A percentile compares a stretch with the other conserved stretches of the same genome.
phyloP scores from a whole-genome alignment of 176 grass and related monocot species.

The Juncus effusus region DNA sequence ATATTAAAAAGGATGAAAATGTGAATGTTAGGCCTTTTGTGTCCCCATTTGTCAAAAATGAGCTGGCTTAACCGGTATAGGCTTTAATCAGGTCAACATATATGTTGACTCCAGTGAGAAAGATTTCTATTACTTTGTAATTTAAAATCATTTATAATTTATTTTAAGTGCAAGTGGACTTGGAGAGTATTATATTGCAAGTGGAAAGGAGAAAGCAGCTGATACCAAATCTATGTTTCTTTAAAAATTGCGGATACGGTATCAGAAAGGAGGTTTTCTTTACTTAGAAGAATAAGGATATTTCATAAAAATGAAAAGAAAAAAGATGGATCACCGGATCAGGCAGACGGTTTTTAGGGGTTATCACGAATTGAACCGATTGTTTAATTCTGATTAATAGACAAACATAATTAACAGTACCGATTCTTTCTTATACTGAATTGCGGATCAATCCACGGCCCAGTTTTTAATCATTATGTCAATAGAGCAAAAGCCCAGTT shows the following conservation, averaged over 20 bases:
- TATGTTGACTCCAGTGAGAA: neutral
- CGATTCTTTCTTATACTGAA: too few species aligned
- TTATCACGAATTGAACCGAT: too few species aligned
- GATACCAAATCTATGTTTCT: neutral
- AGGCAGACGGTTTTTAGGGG: too few species aligned
- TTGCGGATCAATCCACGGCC: too few species aligned
- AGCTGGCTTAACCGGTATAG: neutral
- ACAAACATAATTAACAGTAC: too few species aligned
- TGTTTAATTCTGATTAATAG: too few species aligned
- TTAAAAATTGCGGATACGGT: neutral
- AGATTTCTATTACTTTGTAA: neutral
- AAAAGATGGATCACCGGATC: too few species aligned
- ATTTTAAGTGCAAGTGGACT: neutral
- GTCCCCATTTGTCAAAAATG: constrained; percentile 17
- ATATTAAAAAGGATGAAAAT: neutral
- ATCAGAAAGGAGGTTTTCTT: neutral
- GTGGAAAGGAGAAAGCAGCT: neutral
- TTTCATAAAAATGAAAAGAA: too few species aligned
- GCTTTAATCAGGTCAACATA: neutral
- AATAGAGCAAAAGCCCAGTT: too few species aligned
- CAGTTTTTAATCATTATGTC: too few species aligned
- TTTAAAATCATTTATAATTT: neutral
- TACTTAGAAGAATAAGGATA: neutral
- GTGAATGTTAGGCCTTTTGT: neutral
- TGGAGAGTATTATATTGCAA: neutral